These are phyloP conservation scores for Mycosphaerelloides madeirae DNA, from an alignment of 2,329 filamentous ascomycete species.

Conservation along the genomic window DNA sequence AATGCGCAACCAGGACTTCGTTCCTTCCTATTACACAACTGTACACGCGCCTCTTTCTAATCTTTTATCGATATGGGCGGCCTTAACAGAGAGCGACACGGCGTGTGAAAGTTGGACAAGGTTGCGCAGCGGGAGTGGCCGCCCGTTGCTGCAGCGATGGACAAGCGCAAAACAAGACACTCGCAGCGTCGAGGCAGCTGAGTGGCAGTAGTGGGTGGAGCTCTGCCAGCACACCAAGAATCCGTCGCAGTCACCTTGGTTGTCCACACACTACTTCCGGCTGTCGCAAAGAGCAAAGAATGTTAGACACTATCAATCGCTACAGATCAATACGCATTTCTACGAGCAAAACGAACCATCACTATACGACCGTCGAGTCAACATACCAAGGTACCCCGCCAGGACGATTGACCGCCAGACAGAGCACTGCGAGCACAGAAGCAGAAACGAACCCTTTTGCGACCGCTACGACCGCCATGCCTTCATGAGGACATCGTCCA, in stretches of 20 bases:
- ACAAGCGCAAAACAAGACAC: background rate
- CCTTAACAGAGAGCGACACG: too few species aligned
- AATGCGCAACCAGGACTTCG: too few species aligned
- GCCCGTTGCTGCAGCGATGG: background rate
- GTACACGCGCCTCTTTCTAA: too few species aligned
- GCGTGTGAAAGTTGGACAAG: conserved; percentile 1
- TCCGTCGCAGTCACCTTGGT: too few species aligned
- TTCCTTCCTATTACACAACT: too few species aligned
- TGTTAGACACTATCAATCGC: too few species aligned
- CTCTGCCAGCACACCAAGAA: background rate
- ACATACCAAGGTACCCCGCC: background rate
- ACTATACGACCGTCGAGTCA: background rate
- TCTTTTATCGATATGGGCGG: too few species aligned
- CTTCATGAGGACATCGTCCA: conserved; percentile 3
- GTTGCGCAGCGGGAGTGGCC: background rate
- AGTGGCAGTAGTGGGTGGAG: conserved; percentile 1
- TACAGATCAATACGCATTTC: too few species aligned
- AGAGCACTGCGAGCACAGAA: background rate
- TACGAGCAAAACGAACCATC: too few species aligned
- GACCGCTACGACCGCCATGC: conserved; percentile 4
- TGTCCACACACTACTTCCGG: too few species aligned
- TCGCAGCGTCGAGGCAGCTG: background rate
- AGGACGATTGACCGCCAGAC: conserved; percentile 1
- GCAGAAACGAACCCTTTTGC: background rate
- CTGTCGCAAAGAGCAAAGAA: too few species aligned